phyloP scores from a whole-genome alignment of 805 yeast genomes.

The Komagataella kurtzmanii region DNA sequence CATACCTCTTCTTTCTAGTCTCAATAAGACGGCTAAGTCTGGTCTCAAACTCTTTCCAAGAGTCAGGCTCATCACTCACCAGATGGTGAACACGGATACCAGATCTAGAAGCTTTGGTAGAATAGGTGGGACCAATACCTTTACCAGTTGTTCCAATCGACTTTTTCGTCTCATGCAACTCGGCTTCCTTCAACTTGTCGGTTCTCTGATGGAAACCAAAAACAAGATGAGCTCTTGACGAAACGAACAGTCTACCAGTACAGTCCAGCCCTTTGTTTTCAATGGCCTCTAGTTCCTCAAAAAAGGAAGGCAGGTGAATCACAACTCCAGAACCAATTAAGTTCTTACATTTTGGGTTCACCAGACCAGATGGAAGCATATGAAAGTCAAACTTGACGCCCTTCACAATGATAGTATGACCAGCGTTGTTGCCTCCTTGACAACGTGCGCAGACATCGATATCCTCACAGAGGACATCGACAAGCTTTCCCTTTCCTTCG shows the following conservation, averaged over 20 bases:
- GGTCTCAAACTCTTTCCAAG: slow-evolving; percentile 84
- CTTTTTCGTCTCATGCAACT: slow-evolving; percentile 66
- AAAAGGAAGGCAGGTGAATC: slow-evolving; percentile 86
- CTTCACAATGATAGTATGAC: slow-evolving; percentile 93
- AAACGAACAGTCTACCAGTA: slow-evolving; percentile 66
- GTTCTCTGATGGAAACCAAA: slow-evolving; percentile 97
- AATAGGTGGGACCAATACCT: slow-evolving; percentile 97
- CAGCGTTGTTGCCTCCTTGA: slow-evolving; percentile 99
- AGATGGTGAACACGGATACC: slow-evolving; percentile 96
- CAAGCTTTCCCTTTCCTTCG: slow-evolving; percentile 98
- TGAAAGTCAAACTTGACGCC: slow-evolving; percentile 91
- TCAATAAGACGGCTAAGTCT: slow-evolving; percentile 65
- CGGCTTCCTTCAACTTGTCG: slow-evolving; percentile 90
- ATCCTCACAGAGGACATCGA: slow-evolving; percentile 86
- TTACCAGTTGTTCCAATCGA: slow-evolving; percentile 97
- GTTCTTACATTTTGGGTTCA: slow-evolving; percentile 83
- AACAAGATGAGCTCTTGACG: slow-evolving; percentile 91
- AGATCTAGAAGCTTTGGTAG: slow-evolving; percentile 93
- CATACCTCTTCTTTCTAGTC: slow-evolving; percentile 82
- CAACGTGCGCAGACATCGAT: slow-evolving; percentile 97
- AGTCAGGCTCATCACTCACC: slow-evolving; percentile 75
- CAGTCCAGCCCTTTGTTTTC: slow-evolving; percentile 74
- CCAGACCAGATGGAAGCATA: slow-evolving; percentile 97
- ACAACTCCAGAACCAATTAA: slow-evolving; percentile 95
- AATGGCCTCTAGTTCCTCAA: slow-evolving; percentile 70